Evolutionary conservation across 495 filamentous ascomycete species (phyloP).

Genomic region (Tuber microsphaerosporum): DNA sequence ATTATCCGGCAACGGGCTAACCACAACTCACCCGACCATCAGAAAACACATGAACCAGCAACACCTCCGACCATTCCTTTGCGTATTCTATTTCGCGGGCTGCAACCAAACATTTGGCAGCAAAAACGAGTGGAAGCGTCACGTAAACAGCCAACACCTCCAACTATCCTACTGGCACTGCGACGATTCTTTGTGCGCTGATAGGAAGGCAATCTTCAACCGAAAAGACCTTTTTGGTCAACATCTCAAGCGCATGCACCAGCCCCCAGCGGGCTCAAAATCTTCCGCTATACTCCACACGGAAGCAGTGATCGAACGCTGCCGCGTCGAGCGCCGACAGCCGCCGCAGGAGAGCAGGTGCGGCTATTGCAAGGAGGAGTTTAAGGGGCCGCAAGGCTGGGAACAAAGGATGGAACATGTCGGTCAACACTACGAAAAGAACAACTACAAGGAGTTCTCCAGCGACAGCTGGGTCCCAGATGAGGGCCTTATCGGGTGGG

Average conservation of each 20-base stretch:
- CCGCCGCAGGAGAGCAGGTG: constrained; percentile 60
- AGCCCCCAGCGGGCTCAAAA: constrained; percentile 48
- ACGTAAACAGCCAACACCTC: constrained; percentile 75
- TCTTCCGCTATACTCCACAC: constrained; percentile 48
- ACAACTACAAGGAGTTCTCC: constrained; percentile 35
- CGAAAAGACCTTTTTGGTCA: constrained; percentile 91
- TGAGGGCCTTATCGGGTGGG: constrained; percentile 51
- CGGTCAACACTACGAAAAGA: constrained; percentile 67
- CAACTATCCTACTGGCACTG: constrained; percentile 74
- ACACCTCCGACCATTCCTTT: constrained; percentile 63
- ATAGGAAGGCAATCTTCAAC: constrained; percentile 65
- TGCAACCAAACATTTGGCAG: constrained; percentile 78
- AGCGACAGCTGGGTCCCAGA: constrained; percentile 53
- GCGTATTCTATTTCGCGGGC: constrained; percentile 75
- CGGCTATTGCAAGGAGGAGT: constrained; percentile 57
- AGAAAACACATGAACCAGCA: constrained; percentile 50
- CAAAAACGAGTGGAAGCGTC: constrained; percentile 97
- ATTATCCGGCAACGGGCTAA: constrained; percentile 10
- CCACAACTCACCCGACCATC: constrained; percentile 43
- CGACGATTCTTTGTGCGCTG: constrained; percentile 57
- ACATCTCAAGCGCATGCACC: constrained; percentile 89
- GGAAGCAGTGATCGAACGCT: constrained; percentile 44
- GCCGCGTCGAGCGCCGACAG: constrained; percentile 54
- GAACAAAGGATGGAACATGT: constrained; percentile 87
- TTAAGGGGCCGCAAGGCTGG: constrained; percentile 62